phyloP scores from a whole-genome alignment of 2,329 filamentous ascomycete species.

The Fonsecaea multimorphosa region DNA sequence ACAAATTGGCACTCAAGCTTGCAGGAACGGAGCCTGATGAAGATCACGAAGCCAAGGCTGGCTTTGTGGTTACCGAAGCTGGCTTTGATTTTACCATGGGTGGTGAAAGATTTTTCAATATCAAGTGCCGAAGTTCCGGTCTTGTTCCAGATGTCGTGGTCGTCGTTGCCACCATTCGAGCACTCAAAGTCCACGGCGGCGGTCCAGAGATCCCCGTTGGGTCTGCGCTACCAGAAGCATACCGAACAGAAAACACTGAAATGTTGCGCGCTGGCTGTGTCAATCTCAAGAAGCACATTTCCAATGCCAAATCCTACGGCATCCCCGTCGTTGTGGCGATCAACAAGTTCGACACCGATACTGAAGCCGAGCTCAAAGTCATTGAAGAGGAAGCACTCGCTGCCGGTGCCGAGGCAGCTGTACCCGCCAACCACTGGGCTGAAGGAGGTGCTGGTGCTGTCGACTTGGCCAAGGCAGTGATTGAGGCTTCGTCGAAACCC shows the following conservation, averaged over 20 bases:
- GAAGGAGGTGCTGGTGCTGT: constrained; percentile 90
- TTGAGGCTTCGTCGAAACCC: constrained; percentile 79
- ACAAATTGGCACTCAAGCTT: constrained; percentile 94
- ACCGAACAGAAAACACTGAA: constrained; percentile 92
- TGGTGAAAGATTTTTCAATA: constrained; percentile 99
- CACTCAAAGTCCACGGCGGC: constrained; percentile 95
- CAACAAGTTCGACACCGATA: constrained; percentile 95
- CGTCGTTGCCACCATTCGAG: constrained; percentile 92
- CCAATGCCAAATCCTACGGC: constrained; percentile 86
- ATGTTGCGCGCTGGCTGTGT: constrained; percentile 87
- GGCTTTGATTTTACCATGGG: constrained; percentile 99
- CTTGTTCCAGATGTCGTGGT: constrained; percentile 92
- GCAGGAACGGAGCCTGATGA: constrained; percentile 93
- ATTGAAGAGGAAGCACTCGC: constrained; percentile 89
- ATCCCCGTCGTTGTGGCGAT: constrained; percentile 95
- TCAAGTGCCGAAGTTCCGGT: constrained; percentile 96
- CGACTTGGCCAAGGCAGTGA: constrained; percentile 84
- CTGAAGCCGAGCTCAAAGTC: constrained; percentile 85
- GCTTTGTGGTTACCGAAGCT: constrained; percentile 94
- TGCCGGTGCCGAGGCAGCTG: constrained; percentile 91
- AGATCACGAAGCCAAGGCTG: constrained; percentile 78
- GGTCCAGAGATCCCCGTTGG: constrained; percentile 92
- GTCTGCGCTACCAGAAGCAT: constrained; percentile 81
- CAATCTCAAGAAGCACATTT: constrained; percentile 94
- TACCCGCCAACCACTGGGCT: constrained; percentile 95